Conservation (phyloP, 2,329 filamentous ascomycete genomes). For the Epichloe uncinata region DNA sequence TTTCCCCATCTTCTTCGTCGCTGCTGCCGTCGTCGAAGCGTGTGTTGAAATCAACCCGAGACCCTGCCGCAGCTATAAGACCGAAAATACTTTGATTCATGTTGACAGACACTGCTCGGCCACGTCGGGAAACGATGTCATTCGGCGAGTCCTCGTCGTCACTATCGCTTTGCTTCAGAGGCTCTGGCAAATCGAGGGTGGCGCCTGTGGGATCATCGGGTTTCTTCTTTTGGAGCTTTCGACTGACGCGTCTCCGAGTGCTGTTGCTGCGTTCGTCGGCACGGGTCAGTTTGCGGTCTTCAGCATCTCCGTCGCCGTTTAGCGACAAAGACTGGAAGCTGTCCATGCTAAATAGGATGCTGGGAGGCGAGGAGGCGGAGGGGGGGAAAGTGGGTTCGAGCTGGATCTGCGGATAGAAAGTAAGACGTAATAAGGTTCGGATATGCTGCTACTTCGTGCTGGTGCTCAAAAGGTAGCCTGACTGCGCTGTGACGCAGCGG, state of each 20-base stretch:
- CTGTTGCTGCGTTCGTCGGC: conserved; percentile 23
- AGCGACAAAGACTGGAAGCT: not conserved
- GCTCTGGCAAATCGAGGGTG: conserved; percentile 35
- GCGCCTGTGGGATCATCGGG: conserved; percentile 24
- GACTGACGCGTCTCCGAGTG: conserved; percentile 24
- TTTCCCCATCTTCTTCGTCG: conserved; percentile 60
- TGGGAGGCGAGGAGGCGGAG: no score
- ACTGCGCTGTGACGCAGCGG: no score
- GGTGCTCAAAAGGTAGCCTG: not conserved
- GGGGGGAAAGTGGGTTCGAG: not conserved
- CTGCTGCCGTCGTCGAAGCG: conserved; percentile 69
- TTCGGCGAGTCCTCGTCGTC: conserved; percentile 28
- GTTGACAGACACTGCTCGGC: conserved; percentile 45
- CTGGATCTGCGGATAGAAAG: not conserved
- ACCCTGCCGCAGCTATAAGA: conserved; percentile 78
- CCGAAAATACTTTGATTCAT: conserved; percentile 95
- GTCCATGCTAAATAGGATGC: not conserved
- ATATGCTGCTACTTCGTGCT: not conserved
- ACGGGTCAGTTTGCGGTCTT: conserved; percentile 9
- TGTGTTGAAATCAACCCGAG: conserved; percentile 67
- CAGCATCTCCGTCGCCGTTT: not conserved
- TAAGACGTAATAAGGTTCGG: not conserved
- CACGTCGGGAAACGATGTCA: conserved; percentile 29
- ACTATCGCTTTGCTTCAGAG: conserved; percentile 36
- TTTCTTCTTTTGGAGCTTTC: conserved; percentile 32